These are phyloP conservation scores for Cyberlindnera meyerae DNA, from an alignment of 805 yeast species.

Conservation along the genomic window DNA sequence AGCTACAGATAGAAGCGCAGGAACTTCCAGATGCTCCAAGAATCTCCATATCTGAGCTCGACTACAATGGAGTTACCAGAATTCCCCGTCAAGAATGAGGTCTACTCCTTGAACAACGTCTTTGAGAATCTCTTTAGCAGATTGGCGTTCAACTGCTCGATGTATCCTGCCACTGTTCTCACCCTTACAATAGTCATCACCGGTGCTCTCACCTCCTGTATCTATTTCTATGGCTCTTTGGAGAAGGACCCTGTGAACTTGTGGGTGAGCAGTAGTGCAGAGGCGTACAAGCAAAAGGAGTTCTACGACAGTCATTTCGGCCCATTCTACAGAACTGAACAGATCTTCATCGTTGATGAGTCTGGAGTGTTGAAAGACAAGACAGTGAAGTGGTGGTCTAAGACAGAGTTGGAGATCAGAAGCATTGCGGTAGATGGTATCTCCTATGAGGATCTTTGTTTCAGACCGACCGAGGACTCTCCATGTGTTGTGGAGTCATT, in stretches of 20 bases:
- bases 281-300: constrained; percentile 60
- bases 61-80: constrained; percentile 17
- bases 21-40: constrained; percentile 37
- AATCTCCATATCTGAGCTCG: constrained; percentile 33
- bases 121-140: constrained; percentile 44
- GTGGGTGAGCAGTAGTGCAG: constrained; percentile 84
- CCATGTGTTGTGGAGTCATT: constrained; percentile 81
- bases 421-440: constrained; percentile 28
- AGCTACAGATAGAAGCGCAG: constrained; percentile 20
- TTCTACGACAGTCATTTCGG: constrained; percentile 81
- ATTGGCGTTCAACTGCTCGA: constrained; percentile 56
- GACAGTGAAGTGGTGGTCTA: constrained; percentile 82
- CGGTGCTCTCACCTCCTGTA: constrained; percentile 46
- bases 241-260: constrained; percentile 78
- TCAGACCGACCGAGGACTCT: constrained; percentile 72
- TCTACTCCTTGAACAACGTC: constrained; percentile 44
- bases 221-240: constrained; percentile 44
- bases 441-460: constrained; percentile 64
- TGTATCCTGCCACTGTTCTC: constrained; percentile 52
- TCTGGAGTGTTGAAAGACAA: constrained; percentile 69
- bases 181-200: constrained; percentile 36
- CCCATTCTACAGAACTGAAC: constrained; percentile 87
- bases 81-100: constrained; percentile 23
- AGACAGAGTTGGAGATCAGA: constrained; percentile 57
- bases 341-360: constrained; percentile 66